Evolutionary conservation across 805 yeast species (phyloP).

Genomic region (Pachysolen tannophilus): DNA sequence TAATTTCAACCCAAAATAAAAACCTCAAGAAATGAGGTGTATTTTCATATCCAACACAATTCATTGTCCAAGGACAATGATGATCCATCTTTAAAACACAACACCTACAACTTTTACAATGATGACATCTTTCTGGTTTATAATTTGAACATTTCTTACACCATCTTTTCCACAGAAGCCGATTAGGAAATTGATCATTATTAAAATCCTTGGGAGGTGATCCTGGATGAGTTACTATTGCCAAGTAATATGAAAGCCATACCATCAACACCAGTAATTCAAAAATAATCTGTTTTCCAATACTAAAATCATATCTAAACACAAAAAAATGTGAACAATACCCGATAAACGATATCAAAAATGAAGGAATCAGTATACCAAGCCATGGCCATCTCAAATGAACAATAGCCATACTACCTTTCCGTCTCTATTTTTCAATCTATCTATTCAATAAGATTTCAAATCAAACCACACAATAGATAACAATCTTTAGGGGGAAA

Average conservation of each 20-base stretch:
- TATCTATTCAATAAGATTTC: no score
- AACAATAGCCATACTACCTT: conserved; percentile 13
- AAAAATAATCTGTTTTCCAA: conserved; percentile 34
- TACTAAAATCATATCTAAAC: conserved; percentile 33
- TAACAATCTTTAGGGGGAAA: no score
- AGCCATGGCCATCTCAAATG: conserved; percentile 40
- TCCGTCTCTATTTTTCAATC: no score
- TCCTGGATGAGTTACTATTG: conserved; percentile 65
- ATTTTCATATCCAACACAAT: conserved; percentile 78
- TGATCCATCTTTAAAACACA: no score
- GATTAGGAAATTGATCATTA: conserved; percentile 24
- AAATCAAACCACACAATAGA: no score
- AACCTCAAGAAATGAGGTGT: conserved; percentile 77
- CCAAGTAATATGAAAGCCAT: conserved; percentile 70
- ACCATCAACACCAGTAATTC: conserved; percentile 42
- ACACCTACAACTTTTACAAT: conserved; percentile 66
- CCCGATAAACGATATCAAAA: conserved; percentile 50
- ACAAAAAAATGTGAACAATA: conserved; percentile 56
- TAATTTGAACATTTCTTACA: conserved; percentile 64
- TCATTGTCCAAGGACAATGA: conserved; percentile 90
- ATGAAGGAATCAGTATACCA: conserved; percentile 55
- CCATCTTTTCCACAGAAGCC: conserved; percentile 47
- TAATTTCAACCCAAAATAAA: conserved; percentile 51
- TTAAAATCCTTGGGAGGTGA: conserved; percentile 43
- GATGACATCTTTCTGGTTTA: conserved; percentile 83